Base-by-base conservation (phyloP, 768 basidiomycete species). In the Neoboletus subvelutipes region DNA sequence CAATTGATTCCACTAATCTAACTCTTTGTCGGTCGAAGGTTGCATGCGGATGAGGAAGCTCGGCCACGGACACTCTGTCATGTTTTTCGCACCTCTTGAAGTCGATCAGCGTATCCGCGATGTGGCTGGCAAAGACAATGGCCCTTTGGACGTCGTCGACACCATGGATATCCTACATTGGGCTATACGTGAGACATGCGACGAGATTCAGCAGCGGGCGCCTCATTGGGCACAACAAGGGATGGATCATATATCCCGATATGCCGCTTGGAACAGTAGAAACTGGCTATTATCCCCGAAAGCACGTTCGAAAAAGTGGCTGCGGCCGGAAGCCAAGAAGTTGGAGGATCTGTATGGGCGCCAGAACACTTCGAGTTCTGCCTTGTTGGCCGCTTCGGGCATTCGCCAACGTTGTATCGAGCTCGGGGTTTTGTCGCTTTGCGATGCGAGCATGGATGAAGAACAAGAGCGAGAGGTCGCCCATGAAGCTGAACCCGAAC, bases 41-140 rank as follows among this genome's bases (percentile, higher is more conserved):
- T 82, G 80, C 52, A 82, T 82, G 80, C 71, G 80, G 13, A 80
- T 82, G 80, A 73, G 81, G 3, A 72, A 75, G 60, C 71, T 82
- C 1, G 81, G 81, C 13, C 62, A 67, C 11, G 77, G 76, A 0
- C 80, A 82, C 52, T 77, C 80, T 2, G 62, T 81, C n/a, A 66
- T 77, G 53, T 81, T 82, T 60, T 77, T 79, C 45, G 80, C 77
- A 11, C 74, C 80, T 8, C 61, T 64, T 0, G 78, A 80, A 45
- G 69, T 80, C 5, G 74, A 77, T 50, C 59, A 60, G 11, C 49
- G 57, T 1, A 78, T 82, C 52, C 74, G 75, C 20, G 41, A 56
- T 5, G 54, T 69, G 5, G 55, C 58, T 22, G 29, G 28, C 18
- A 72, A 67, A 15, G 31, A 26, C 22, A 71, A 65, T 12, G 17